Evolutionary conservation across 2,329 filamentous ascomycete species (phyloP).

Genomic region (Colletotrichum sp.): DNA sequence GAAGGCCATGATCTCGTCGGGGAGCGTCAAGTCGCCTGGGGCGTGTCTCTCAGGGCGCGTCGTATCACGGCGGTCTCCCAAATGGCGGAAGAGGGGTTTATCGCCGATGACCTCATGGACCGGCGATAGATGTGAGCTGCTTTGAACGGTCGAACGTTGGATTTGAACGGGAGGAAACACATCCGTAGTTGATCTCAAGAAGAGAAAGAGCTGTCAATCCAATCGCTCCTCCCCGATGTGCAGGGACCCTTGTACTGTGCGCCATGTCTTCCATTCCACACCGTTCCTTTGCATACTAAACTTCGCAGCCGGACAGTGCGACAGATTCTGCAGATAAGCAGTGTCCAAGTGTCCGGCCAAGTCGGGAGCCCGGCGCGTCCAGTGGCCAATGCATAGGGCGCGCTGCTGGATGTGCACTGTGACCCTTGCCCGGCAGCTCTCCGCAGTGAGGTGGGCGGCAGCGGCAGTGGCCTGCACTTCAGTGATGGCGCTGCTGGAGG

Average conservation of each 20-base stretch:
- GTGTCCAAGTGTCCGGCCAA: background rate
- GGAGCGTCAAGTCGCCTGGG: background rate
- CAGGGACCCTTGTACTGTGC: background rate
- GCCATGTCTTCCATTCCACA: fast-evolving
- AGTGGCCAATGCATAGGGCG: background rate
- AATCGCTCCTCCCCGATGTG: background rate
- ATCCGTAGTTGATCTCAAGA: background rate
- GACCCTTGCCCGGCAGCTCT: background rate
- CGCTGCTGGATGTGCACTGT: background rate
- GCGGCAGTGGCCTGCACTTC: background rate
- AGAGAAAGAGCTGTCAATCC: background rate
- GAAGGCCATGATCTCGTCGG: background rate
- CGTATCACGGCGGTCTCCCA: background rate
- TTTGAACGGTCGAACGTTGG: background rate
- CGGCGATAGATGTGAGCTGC: background rate
- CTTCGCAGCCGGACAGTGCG: background rate
- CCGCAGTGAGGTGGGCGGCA: background rate
- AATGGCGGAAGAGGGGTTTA: background rate
- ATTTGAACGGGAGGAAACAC: background rate
- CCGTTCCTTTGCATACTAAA: fast-evolving
- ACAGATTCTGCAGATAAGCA: background rate
- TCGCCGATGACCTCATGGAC: background rate
- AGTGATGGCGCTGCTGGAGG: background rate
- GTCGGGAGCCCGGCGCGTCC: background rate
- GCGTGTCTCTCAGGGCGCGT: background rate